phyloP scores from a whole-genome alignment of 176 grass and related monocot species.

The Zea luxurians region DNA sequence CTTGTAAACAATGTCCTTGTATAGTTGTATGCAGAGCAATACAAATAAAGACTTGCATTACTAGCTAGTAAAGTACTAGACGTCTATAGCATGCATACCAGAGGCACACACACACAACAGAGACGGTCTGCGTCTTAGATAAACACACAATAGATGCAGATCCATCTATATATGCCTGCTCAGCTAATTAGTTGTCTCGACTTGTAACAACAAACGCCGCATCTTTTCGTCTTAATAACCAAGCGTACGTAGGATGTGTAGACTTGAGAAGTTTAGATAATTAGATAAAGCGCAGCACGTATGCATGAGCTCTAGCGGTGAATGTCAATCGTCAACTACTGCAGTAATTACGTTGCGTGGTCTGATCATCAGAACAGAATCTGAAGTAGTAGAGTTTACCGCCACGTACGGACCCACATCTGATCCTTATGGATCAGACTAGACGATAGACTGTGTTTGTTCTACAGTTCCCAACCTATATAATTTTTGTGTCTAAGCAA shows the following conservation, averaged over 20 bases:
- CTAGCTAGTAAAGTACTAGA: background rate
- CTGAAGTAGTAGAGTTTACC: slow-evolving; percentile 9
- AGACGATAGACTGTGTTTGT: background rate
- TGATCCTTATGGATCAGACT: background rate
- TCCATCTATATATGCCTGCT: background rate
- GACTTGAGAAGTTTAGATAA: background rate
- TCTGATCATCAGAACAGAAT: slow-evolving; percentile 27
- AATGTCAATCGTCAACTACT: slow-evolving; percentile 20
- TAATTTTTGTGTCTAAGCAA: background rate
- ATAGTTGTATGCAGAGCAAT: background rate
- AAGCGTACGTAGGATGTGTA: background rate
- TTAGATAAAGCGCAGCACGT: background rate
- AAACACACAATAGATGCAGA: background rate
- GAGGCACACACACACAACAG: background rate
- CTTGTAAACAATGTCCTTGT: background rate
- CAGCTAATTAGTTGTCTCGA: background rate
- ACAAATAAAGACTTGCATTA: background rate
- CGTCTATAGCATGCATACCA: too few species aligned
- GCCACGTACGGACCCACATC: background rate
- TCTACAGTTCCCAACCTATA: too few species aligned
- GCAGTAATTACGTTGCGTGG: slow-evolving; percentile 10
- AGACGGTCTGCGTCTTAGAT: background rate
- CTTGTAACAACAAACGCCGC: background rate
- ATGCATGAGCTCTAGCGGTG: background rate
- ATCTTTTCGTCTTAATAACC: background rate